phyloP scores from a whole-genome alignment of 2,329 filamentous ascomycete species.

The Emydomyces testavorans region DNA sequence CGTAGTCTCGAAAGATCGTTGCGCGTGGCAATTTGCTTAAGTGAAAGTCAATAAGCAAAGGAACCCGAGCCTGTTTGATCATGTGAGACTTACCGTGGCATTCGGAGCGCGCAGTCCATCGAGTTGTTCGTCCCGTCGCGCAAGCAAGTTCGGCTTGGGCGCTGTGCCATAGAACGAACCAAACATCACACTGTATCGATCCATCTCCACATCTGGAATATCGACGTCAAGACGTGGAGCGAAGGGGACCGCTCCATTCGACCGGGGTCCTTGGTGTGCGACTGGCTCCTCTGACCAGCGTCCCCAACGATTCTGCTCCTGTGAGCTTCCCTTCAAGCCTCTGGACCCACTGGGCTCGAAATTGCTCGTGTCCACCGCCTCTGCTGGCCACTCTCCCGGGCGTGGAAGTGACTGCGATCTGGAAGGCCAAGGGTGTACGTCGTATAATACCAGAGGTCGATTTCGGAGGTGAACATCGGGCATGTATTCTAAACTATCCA shows the following conservation, averaged over 20 bases:
- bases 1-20: conserved; percentile 22
- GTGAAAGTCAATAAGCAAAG: not conserved
- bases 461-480: not conserved
- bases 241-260: conserved; percentile 7
- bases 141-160: conserved; percentile 24
- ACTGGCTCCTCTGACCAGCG: conserved; percentile 4
- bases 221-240: conserved; percentile 55
- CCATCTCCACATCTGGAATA: conserved; percentile 69
- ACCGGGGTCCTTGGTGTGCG: conserved; percentile 11
- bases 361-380: not conserved
- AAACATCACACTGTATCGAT: conserved; percentile 93
- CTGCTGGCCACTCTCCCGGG: not conserved
- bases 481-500: conserved; percentile 8
- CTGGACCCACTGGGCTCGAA: not conserved
- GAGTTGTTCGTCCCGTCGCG: conserved; percentile 29
- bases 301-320: conserved; percentile 7
- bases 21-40: conserved; percentile 8
- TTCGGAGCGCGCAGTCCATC: conserved; percentile 45
- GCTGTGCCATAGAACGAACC: conserved; percentile 52
- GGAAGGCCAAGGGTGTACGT: conserved; percentile 1
- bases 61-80: no score
- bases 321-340: not conserved
- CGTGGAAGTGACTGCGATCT: conserved; percentile 11
- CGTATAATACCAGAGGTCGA: not conserved
- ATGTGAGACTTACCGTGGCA: conserved; percentile 32